Percentiles rank a stretch among this genome's conserved stretches.
phyloP scores from a whole-genome alignment of 108 stramenopile genomes.

The Nitzschia palea region DNA sequence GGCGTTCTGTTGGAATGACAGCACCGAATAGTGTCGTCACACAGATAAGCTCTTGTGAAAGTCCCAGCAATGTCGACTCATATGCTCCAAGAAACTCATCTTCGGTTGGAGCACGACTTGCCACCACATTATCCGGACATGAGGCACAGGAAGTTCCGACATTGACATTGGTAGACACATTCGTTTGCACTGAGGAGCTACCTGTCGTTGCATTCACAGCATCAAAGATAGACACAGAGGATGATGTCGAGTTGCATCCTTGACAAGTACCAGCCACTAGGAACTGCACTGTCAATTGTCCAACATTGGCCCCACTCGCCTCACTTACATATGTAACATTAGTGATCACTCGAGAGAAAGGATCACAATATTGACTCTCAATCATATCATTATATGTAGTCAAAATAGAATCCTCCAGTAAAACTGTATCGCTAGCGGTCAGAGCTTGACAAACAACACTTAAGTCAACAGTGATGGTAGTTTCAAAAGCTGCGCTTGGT shows the following conservation, averaged over 20 bases:
- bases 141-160: background rate
- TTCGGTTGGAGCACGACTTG: conserved; percentile 4
- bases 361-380: conserved; percentile 10
- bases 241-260: background rate
- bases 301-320: background rate
- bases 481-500: too few species aligned
- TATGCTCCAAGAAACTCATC: background rate
- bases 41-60: background rate
- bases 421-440: background rate
- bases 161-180: too few species aligned
- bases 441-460: too few species aligned
- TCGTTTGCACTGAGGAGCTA: too few species aligned
- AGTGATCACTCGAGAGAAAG: conserved; percentile 5
- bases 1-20: background rate
- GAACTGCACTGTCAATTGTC: background rate
- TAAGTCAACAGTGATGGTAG: too few species aligned
- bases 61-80: background rate
- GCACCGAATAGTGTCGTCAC: background rate
- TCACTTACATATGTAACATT: background rate
- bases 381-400: conserved; percentile 8
- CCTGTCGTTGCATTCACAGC: too few species aligned
- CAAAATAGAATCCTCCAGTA: background rate
- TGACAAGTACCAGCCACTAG: background rate
- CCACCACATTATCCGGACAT: background rate
- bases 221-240: too few species aligned